phyloP scores from a whole-genome alignment of 208 protist genomes.

The Vickermania ingenoplastis region DNA sequence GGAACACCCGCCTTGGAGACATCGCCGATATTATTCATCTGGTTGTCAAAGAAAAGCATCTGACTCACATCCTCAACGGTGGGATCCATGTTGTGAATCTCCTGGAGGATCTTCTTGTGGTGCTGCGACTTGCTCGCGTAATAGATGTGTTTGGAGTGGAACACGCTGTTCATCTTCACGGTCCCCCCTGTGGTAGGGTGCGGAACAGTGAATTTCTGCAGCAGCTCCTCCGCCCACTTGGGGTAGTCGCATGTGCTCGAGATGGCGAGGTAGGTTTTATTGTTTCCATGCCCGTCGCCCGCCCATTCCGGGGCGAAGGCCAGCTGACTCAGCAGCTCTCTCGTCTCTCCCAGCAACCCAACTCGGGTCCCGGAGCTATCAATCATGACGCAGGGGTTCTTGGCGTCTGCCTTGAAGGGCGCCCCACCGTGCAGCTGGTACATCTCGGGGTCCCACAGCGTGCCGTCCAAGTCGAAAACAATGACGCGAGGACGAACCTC shows the following conservation, averaged over 20 bases:
- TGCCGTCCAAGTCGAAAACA: slow-evolving; percentile 88
- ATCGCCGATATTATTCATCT: slow-evolving; percentile 64
- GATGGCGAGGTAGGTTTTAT: slow-evolving; percentile 51
- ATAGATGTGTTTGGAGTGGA: slow-evolving; percentile 22
- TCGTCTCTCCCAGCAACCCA: slow-evolving; percentile 66
- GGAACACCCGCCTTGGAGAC: slow-evolving; percentile 68
- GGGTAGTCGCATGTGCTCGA: slow-evolving; percentile 85
- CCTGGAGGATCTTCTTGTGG: slow-evolving; percentile 12
- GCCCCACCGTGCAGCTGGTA: slow-evolving; percentile 76
- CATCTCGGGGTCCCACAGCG: slow-evolving; percentile 86
- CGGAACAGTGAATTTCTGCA: slow-evolving; percentile 30
- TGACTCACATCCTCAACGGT: slow-evolving; percentile 52
- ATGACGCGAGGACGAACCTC: slow-evolving; percentile 53
- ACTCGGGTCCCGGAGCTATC: slow-evolving; percentile 50
- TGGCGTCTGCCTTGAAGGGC: slow-evolving; percentile 46
- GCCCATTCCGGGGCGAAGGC: slow-evolving; percentile 31
- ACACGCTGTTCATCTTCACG: slow-evolving; percentile 55
- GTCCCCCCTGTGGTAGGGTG: slow-evolving; percentile 15
- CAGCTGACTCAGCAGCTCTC: slow-evolving; percentile 53
- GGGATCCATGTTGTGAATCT: slow-evolving; percentile 18
- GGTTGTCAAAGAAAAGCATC: slow-evolving; percentile 90
- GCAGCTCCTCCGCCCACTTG: slow-evolving; percentile 66
- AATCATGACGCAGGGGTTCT: slow-evolving; percentile 34
- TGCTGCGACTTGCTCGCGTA: slow-evolving; percentile 14
- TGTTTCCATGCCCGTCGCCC: neutral